Evolutionary conservation across 257 asterid genomes (phyloP).

Genomic region (Nicotiana undulata): DNA sequence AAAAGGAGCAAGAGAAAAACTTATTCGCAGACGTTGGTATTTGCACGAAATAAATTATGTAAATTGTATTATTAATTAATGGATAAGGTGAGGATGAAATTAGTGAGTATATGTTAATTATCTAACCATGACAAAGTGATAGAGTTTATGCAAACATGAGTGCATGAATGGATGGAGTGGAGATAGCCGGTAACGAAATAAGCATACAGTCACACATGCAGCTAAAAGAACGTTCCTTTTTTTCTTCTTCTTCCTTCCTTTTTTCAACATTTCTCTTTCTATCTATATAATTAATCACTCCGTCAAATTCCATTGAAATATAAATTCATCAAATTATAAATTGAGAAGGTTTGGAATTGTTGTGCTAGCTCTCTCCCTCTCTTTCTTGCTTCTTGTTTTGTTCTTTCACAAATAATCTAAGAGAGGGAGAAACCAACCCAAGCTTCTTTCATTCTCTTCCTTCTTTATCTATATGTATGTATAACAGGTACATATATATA

Average conservation of each 20-base stretch:
- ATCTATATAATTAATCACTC: background rate
- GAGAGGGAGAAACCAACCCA: slow-evolving; percentile 3
- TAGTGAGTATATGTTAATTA: too few species aligned
- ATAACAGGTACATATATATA: background rate
- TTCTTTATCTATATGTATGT: background rate
- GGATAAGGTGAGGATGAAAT: too few species aligned
- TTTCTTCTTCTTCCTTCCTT: background rate
- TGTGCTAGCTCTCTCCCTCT: background rate
- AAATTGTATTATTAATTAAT: too few species aligned
- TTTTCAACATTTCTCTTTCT: background rate
- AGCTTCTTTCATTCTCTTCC: background rate
- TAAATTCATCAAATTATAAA: background rate
- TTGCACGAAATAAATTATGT: too few species aligned
- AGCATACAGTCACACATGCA: slow-evolving; percentile 2
- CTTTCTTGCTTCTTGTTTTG: background rate
- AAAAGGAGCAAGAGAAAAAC: too few species aligned
- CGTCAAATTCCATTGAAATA: background rate
- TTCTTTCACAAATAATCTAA: background rate
- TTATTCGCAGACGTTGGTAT: too few species aligned
- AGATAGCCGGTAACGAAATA: background rate
- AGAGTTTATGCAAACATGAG: too few species aligned
- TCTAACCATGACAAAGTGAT: too few species aligned
- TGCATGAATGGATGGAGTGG: background rate
- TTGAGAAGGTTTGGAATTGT: background rate
- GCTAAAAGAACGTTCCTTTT: slow-evolving; percentile 8